A percentile compares a stretch with the other conserved stretches of the same genome.
Evolutionary conservation across 73 alveolate genomes (phyloP).

Genomic region (Symbiodinium pilosum): DNA sequence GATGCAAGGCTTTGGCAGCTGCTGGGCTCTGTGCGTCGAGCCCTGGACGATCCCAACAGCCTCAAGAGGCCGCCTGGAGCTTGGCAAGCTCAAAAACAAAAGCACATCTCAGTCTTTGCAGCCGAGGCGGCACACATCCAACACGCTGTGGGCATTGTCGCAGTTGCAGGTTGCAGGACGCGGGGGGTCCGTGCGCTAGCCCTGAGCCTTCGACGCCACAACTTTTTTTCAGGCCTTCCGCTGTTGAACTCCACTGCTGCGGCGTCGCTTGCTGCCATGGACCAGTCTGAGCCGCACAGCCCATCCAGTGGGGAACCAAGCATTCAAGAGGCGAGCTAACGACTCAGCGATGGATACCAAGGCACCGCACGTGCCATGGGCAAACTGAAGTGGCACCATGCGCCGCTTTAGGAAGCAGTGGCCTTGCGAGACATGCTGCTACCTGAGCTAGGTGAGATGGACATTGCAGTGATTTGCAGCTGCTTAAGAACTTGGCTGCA

Average conservation of each 20-base stretch:
- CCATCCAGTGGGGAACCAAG: neutral
- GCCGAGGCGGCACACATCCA: constrained; percentile 7
- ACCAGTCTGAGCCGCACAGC: neutral
- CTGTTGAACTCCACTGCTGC: neutral
- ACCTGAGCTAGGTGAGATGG: neutral
- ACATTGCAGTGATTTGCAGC: neutral
- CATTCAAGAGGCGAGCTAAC: neutral
- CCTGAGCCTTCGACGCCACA: neutral
- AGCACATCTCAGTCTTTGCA: too few relatives aligned
- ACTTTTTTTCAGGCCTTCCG: neutral
- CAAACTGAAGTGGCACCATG: neutral
- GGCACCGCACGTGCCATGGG: neutral
- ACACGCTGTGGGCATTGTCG: neutral
- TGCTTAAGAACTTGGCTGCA: neutral
- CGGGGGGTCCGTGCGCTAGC: too few relatives aligned
- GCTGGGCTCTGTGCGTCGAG: neutral
- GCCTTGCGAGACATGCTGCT: neutral
- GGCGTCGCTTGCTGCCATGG: neutral
- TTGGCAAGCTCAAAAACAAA: neutral
- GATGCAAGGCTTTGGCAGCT: neutral
- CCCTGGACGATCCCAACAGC: neutral
- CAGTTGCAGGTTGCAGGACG: neutral
- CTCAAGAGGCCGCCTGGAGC: constrained; percentile 9
- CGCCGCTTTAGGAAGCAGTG: neutral
- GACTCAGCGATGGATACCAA: neutral